Base-by-base conservation (phyloP, 2,329 filamentous ascomycete genomes). In the Falciphora oryzae region DNA sequence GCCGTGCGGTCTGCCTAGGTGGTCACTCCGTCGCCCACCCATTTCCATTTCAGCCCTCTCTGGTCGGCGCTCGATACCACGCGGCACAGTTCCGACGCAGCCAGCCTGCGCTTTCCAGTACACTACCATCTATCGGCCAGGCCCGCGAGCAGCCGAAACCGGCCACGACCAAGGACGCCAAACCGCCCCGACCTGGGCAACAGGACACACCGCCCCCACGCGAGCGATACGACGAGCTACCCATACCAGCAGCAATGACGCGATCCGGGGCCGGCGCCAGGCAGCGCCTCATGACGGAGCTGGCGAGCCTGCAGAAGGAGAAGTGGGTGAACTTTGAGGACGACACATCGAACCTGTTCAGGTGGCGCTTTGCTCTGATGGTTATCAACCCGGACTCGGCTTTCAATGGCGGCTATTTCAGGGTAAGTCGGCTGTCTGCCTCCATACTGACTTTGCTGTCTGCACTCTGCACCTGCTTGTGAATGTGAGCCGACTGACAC, bases 281-380 rank as follows among this genome's bases (percentile, higher is more conserved):
- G 77, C 88, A 92, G 72, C 89, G 96, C 63, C 83, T 98, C 65
- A 92, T 96, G 90, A 90, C 90, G 70, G 94, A 98, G 81, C 88
- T 92, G 79, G 89, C 90, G 76, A 83, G 85, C 59, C 84, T 98
- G 57, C 83, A 86, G 64, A 93, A 95, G 76, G 93, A 97, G 82
- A 92, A 92, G 75, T 99, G 94, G 94, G 90, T 96, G 25, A 87
- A 94, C 71, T 92, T 97, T 69, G 90, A 96, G 75, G 91, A 93
- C 77, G 56, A 57, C 25, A 53, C 61, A 44, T 28, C 88, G n/a
- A 92, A 95, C 74, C 87, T 98, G 67, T 89, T 96, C 73, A 85
- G 88, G 68, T 98, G 95, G 94, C 88, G 86, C 66, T 81, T 98
- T 61, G 93, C 90, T 4, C 85, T 99, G 65, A 93, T 97, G 79